phyloP scores from a whole-genome alignment of 1,284 basidiomycete genomes.

The Coniophora puteana region DNA sequence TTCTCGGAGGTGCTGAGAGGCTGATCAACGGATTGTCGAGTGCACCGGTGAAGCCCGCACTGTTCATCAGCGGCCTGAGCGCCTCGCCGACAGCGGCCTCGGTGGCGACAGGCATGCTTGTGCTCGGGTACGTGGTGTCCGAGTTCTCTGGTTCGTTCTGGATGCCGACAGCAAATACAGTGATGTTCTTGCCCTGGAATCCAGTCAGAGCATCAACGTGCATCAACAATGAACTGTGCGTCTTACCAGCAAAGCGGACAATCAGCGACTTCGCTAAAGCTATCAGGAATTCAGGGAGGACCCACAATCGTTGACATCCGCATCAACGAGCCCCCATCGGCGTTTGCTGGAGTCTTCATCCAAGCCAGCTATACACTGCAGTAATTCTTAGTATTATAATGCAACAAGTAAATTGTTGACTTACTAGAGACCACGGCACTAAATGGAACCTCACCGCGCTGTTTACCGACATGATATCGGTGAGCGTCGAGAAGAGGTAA shows the following conservation, averaged over 20 bases:
- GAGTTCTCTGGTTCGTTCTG: constrained; percentile 42
- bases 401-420: neutral
- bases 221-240: no score
- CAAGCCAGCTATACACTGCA: constrained; percentile 35
- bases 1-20: no score
- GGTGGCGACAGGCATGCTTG: constrained; percentile 24
- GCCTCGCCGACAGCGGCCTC: constrained; percentile 33
- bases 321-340: constrained; percentile 37
- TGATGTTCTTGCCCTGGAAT: constrained; percentile 34
- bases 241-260: no score
- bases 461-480: constrained; percentile 37
- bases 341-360: constrained; percentile 37
- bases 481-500: constrained; percentile 35
- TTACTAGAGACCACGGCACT: constrained; percentile 42
- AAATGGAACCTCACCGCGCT: constrained; percentile 34
- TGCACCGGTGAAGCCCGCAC: constrained; percentile 38
- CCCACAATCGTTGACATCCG: no score
- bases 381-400: neutral
- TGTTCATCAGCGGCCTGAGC: constrained; percentile 36
- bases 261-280: no score
- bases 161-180: constrained; percentile 35
- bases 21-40: no score
- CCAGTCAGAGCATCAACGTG: constrained; percentile 35
- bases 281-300: constrained; percentile 4
- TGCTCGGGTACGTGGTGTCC: constrained; percentile 34